Evolutionary conservation across 1,284 basidiomycete genomes (phyloP), one percentile per base, ranked within the genome.

Genomic region (Porphyrellus sp.): DNA sequence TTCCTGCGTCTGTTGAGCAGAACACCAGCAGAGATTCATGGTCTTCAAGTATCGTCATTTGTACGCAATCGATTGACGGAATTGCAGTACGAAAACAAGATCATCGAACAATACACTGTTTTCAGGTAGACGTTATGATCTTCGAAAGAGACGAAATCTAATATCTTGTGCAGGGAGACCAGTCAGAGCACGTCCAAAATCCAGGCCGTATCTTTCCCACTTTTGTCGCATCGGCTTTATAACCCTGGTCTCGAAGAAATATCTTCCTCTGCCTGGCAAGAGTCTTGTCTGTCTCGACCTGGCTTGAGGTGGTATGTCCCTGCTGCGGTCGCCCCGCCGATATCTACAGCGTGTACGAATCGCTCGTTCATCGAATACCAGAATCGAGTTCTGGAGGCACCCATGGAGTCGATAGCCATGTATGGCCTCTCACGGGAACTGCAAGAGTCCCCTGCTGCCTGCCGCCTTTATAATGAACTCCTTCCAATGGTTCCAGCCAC

Each of bases 241-340:
- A 74, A 71, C 25, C 69, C 83, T 15, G 70, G 72, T n/a, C 74
- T 93, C 30, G 69, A 72, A 37, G 74, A 79, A 27, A 89, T 97
- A 59, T 78, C 86, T 2, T 68, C 70, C 11, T 71, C 76, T 39
- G 77, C 79, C 20, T 94, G 91, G 83, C 73, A 78, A 46, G 70
- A 77, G 30, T 95, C 93, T 5, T 91, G 86, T 63, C 74, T 98
- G 30, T 93, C 91, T 46, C 82, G 91, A 38, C 81, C 82, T 4
- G 81, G 81, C 12, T 77, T 94, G 54, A 85, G 85, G 59, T 95
- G 92, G 81, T 91, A 87, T 69, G 77, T 90, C 16, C 90, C 92
- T 25, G 76, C 84, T 2, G 94, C 78, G 4, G 83, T 96, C 20
- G 95, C 97, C 0, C 94, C 96, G 1, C 82, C 89, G 0, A 86